Conservation (phyloP, 192 early-diverging fungal genomes). For the Dissophora ornata region DNA sequence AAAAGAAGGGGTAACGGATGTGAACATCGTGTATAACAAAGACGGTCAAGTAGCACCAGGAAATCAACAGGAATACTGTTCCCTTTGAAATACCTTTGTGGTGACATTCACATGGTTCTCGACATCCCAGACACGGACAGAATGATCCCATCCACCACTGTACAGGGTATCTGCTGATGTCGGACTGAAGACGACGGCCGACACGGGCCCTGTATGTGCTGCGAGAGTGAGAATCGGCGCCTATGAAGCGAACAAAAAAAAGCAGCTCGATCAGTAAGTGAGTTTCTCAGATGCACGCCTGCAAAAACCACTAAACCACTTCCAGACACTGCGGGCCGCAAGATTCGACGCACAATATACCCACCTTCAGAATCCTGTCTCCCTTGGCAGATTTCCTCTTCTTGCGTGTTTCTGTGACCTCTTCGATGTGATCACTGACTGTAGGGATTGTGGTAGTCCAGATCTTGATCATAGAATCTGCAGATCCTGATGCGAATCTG, state of each 20-base stretch:
- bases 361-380: slow-evolving; percentile 55
- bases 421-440: slow-evolving; percentile 44
- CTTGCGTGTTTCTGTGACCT: slow-evolving; percentile 54
- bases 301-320: too few species aligned
- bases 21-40: too few species aligned
- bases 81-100: slow-evolving; percentile 70
- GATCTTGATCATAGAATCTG: slow-evolving; percentile 81
- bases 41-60: too few species aligned
- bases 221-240: slow-evolving; percentile 56
- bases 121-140: slow-evolving; percentile 91
- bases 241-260: slow-evolving; percentile 21
- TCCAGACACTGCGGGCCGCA: too few species aligned
- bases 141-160: slow-evolving; percentile 94
- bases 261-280: not conserved
- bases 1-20: not conserved
- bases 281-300: not conserved
- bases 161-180: slow-evolving; percentile 73
- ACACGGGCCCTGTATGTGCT: slow-evolving; percentile 86
- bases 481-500: slow-evolving; percentile 78
- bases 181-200: slow-evolving; percentile 72
- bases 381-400: slow-evolving; percentile 65
- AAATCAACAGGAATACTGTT: too few species aligned
- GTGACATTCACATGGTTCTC: slow-evolving; percentile 75
- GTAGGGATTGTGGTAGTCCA: slow-evolving; percentile 69
- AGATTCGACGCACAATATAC: too few species aligned